Conservation (phyloP, 257 asterid genomes). For the Scutellaria galericulata region DNA sequence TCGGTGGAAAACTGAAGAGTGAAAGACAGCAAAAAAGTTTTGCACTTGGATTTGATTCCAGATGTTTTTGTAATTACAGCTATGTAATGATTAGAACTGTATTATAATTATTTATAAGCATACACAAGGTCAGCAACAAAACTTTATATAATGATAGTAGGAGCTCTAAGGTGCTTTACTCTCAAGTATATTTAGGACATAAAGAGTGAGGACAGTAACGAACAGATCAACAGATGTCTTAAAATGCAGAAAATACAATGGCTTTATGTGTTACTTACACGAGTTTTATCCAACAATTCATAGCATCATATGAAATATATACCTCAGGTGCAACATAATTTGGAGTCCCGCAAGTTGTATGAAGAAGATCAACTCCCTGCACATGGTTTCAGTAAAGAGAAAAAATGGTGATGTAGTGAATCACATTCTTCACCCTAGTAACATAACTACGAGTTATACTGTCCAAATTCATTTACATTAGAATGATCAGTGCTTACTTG, state of each 20-base stretch:
- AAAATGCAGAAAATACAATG: conserved; percentile 22
- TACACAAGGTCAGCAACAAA: conserved; percentile 7
- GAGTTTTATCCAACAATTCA: conserved; percentile 12
- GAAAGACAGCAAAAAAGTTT: background rate
- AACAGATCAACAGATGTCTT: background rate
- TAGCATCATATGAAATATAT: conserved; percentile 32
- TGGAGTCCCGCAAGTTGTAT: conserved; percentile 98
- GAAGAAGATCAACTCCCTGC: conserved; percentile 94
- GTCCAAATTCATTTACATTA: conserved; percentile 5
- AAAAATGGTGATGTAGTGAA: conserved; percentile 14
- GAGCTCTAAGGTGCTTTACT: conserved; percentile 4
- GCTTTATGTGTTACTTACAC: background rate
- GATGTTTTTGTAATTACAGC: background rate
- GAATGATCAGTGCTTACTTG: conserved; percentile 56
- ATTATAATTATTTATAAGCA: background rate
- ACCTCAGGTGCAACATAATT: conserved; percentile 99
- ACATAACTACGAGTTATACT: conserved; percentile 21
- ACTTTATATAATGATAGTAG: background rate
- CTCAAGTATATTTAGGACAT: background rate
- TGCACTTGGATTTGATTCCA: conserved; percentile 9
- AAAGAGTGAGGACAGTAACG: background rate
- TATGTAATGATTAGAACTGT: background rate
- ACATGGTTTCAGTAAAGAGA: conserved; percentile 31
- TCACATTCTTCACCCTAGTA: conserved; percentile 15
- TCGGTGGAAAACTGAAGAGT: conserved; percentile 1